Evolutionary conservation across 495 filamentous ascomycete genomes (phyloP).

Genomic region (Aspergillus nidulans): DNA sequence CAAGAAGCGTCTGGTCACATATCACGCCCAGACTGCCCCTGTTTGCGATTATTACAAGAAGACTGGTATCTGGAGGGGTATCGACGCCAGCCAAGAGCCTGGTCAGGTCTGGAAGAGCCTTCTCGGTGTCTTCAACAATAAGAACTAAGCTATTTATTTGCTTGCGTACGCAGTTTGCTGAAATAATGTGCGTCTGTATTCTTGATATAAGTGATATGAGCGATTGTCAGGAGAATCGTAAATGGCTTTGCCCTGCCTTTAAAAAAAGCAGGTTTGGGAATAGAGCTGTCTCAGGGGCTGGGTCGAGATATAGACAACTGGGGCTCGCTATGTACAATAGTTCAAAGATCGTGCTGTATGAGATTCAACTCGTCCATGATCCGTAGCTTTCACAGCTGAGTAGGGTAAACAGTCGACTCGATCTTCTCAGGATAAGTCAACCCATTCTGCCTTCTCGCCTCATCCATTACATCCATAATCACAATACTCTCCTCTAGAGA

Average conservation of each 20-base stretch:
- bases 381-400: slow-evolving; percentile 27
- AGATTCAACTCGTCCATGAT: background rate
- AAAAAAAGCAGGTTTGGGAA: slow-evolving; percentile 7
- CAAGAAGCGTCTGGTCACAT: slow-evolving; percentile 89
- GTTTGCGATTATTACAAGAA: slow-evolving; percentile 95
- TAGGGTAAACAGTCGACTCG: slow-evolving; percentile 66
- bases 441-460: slow-evolving; percentile 71
- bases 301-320: slow-evolving; percentile 16
- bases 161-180: slow-evolving; percentile 1
- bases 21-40: slow-evolving; percentile 89
- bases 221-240: slow-evolving; percentile 2
- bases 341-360: slow-evolving; percentile 10
- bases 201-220: slow-evolving; percentile 7
- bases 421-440: slow-evolving; percentile 78
- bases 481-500: slow-evolving; percentile 79
- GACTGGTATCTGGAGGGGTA: slow-evolving; percentile 91
- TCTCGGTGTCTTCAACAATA: slow-evolving; percentile 81
- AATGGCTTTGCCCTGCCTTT: slow-evolving; percentile 1
- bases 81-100: slow-evolving; percentile 96
- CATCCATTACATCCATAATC: slow-evolving; percentile 95
- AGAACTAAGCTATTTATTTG: slow-evolving; percentile 24
- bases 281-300: slow-evolving; percentile 13
- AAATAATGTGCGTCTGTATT: slow-evolving; percentile 3
- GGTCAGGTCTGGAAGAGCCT: slow-evolving; percentile 93
- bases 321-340: slow-evolving; percentile 25